These are phyloP conservation scores for Rhododendron ferrugineum DNA, from an alignment of 148 eudicot species.

Conservation along the genomic window DNA sequence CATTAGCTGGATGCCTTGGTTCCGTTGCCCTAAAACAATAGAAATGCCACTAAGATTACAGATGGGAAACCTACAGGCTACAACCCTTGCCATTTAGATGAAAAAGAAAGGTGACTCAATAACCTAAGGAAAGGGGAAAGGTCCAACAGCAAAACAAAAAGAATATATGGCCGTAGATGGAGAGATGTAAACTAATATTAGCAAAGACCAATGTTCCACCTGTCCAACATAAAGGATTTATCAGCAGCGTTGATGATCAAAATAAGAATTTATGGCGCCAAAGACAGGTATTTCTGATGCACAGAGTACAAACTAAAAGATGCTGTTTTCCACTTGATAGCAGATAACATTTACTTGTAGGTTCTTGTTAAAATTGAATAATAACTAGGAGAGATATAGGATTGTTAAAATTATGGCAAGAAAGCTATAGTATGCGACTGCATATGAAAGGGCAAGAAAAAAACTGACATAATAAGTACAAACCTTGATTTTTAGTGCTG, in stretches of 20 bases:
- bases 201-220: background rate
- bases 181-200: background rate
- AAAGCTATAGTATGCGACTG: background rate
- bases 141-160: constrained; percentile 1
- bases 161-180: background rate
- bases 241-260: background rate
- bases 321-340: background rate
- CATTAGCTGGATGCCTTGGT: constrained; percentile 39
- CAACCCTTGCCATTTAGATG: constrained; percentile 1
- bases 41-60: background rate
- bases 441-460: background rate
- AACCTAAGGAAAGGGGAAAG: background rate
- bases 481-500: constrained; percentile 51
- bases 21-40: constrained; percentile 22
- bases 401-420: background rate
- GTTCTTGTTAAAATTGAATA: constrained; percentile 5
- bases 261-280: too few species aligned
- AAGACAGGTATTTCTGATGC: background rate
- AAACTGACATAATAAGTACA: constrained; percentile 12
- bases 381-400: background rate
- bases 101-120: background rate
- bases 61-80: background rate
- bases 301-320: background rate
- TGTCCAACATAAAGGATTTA: background rate
- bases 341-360: background rate